Conservation (phyloP, 768 basidiomycete species). For the Chlorophyllum brunneum region DNA sequence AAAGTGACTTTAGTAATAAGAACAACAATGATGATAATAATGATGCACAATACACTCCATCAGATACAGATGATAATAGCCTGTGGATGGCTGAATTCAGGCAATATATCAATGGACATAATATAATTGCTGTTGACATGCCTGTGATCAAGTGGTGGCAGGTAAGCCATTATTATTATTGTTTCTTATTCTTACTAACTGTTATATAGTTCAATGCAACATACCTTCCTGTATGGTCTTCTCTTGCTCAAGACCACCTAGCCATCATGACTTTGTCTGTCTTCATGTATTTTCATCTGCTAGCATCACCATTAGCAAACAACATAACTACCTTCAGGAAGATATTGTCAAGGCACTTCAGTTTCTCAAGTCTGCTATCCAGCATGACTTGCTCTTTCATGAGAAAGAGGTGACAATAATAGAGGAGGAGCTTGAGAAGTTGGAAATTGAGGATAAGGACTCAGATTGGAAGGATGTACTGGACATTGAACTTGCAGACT, state of each 20-base stretch:
- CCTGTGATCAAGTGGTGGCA: no score
- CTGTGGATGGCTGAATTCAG: no score
- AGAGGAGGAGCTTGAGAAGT: slow-evolving; percentile 6
- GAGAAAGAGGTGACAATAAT: slow-evolving; percentile 12
- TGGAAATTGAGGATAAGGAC: slow-evolving; percentile 6
- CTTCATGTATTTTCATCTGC: slow-evolving; percentile 35
- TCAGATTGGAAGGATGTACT: no score
- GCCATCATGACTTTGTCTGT: slow-evolving; percentile 35
- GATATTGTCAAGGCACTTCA: slow-evolving; percentile 33
- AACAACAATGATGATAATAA: no score
- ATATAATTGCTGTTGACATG: no score
- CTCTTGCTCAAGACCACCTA: slow-evolving; percentile 33
- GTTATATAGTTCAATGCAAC: no score
- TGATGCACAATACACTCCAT: no score
- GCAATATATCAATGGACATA: no score
- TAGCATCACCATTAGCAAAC: slow-evolving; percentile 35
- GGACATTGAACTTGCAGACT: not conserved
- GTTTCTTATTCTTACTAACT: no score
- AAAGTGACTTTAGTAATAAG: no score
- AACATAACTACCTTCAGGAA: slow-evolving; percentile 26
- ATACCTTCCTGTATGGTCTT: slow-evolving; percentile 32
- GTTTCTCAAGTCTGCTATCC: slow-evolving; percentile 19
- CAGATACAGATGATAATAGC: no score
- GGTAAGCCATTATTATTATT: no score
- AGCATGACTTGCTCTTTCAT: slow-evolving; percentile 21